A percentile compares a stretch with the other conserved stretches of the same genome.
These are phyloP conservation scores for Scenedesmus sp. DNA, from an alignment of 163 green algal genomes.

Conservation along the genomic window DNA sequence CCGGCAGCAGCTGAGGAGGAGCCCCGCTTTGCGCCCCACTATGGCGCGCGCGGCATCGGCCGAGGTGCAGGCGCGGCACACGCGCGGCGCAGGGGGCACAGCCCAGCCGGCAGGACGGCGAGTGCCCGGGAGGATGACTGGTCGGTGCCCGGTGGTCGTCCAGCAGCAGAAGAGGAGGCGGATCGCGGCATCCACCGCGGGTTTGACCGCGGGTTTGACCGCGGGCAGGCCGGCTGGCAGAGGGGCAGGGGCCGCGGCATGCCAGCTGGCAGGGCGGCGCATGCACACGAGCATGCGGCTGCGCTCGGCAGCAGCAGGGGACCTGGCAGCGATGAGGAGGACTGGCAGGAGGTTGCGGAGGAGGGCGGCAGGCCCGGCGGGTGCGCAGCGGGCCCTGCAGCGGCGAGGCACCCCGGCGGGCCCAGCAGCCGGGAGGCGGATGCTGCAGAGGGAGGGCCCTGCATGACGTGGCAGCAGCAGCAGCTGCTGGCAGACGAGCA, in stretches of 20 bases:
- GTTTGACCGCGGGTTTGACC: constrained; percentile 14
- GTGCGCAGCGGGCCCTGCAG: not conserved
- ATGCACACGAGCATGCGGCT: not conserved
- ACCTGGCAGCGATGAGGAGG: not conserved
- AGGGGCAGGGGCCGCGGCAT: not conserved
- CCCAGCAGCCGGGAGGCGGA: not conserved
- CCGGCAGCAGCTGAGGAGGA: not conserved
- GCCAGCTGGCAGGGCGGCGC: not conserved
- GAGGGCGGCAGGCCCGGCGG: not conserved
- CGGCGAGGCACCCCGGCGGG: not conserved
- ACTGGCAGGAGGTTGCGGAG: not conserved
- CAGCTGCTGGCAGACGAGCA: constrained; percentile 25
- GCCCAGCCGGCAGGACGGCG: not conserved
- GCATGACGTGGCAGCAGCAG: constrained; percentile 53
- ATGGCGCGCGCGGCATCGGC: not conserved
- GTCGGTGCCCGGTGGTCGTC: not conserved
- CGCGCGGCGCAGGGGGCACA: not conserved
- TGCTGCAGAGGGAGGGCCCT: not conserved
- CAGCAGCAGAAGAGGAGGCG: not conserved
- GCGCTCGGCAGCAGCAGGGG: not conserved
- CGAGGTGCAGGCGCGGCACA: not conserved
- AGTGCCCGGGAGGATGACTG: not conserved
- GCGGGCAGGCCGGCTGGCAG: not conserved
- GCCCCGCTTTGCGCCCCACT: not conserved
- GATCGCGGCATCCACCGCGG: not conserved